phyloP scores from a whole-genome alignment of 2,329 filamentous ascomycete species.

The Penicillium sp. region DNA sequence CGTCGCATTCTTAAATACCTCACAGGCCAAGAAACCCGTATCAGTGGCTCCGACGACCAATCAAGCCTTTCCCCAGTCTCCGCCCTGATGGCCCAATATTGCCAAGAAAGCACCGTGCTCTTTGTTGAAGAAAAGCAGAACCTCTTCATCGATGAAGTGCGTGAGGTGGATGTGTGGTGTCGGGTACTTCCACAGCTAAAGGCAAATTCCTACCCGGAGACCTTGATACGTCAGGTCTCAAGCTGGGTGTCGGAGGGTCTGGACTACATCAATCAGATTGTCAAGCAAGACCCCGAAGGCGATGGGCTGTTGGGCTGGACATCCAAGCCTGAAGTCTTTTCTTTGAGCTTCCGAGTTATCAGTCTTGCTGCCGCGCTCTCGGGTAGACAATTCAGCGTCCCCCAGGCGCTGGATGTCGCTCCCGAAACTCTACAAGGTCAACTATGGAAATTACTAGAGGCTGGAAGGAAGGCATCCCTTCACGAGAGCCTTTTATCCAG shows the following conservation, averaged over 20 bases:
- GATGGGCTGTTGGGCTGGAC: slow-evolving; percentile 70
- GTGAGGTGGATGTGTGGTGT: slow-evolving; percentile 67
- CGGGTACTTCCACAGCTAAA: slow-evolving; percentile 40
- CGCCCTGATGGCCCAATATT: slow-evolving; percentile 27
- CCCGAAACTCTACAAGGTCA: slow-evolving; percentile 14
- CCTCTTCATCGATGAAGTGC: slow-evolving; percentile 77
- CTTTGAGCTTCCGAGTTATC: slow-evolving; percentile 36
- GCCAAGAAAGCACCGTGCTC: slow-evolving; percentile 46
- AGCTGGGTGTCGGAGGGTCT: slow-evolving; percentile 33
- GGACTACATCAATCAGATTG: slow-evolving; percentile 20
- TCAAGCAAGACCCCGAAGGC: slow-evolving; percentile 28
- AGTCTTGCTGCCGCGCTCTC: slow-evolving; percentile 32
- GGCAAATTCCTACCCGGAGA: slow-evolving; percentile 17
- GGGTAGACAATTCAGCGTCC: slow-evolving; percentile 15
- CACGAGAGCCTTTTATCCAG: slow-evolving; percentile 30
- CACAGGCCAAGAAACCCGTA: slow-evolving; percentile 25
- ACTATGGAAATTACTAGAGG: slow-evolving; percentile 21
- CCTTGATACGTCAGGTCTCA: slow-evolving; percentile 17
- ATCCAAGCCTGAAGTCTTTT: slow-evolving; percentile 61
- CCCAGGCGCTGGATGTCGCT: slow-evolving; percentile 13
- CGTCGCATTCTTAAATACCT: slow-evolving; percentile 36
- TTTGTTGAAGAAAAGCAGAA: slow-evolving; percentile 92
- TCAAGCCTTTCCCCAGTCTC: slow-evolving; percentile 20
- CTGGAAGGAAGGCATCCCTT: slow-evolving; percentile 21
- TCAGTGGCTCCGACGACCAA: slow-evolving; percentile 16